A percentile compares a stretch with the other conserved stretches of the same genome.
Evolutionary conservation across 352 stramenopile species (phyloP).

Genomic region (Phytopythium litorale): DNA sequence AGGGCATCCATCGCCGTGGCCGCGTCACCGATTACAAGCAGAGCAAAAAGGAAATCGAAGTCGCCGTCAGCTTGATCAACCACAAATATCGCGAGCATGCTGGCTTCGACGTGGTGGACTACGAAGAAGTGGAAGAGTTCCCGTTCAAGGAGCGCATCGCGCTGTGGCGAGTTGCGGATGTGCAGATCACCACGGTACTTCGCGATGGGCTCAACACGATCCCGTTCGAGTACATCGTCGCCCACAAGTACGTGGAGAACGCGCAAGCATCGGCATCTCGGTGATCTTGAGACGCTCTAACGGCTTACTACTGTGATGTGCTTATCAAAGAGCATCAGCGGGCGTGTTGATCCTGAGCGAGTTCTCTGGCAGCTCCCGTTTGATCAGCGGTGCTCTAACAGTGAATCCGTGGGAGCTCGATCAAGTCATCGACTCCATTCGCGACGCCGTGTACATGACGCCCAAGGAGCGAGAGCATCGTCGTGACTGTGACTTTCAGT

Average conservation of each 20-base stretch:
- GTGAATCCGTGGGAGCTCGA: constrained; percentile 97
- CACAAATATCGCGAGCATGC: constrained; percentile 66
- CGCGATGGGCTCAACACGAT: constrained; percentile 75
- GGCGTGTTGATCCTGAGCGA: constrained; percentile 96
- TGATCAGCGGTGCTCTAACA: constrained; percentile 94
- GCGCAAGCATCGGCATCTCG: neutral
- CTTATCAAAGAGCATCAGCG: constrained; percentile 35
- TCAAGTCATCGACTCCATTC: constrained; percentile 66
- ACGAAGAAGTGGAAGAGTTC: constrained; percentile 72
- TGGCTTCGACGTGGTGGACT: constrained; percentile 58
- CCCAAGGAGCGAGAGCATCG: constrained; percentile 66
- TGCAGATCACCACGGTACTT: constrained; percentile 75
- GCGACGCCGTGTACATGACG: constrained; percentile 72
- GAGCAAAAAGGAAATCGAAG: constrained; percentile 92
- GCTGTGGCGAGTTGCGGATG: constrained; percentile 69
- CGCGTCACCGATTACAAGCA: constrained; percentile 92
- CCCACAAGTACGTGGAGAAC: constrained; percentile 51
- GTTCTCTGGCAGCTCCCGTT: constrained; percentile 93
- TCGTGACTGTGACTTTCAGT: constrained; percentile 75
- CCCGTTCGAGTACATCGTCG: constrained; percentile 82
- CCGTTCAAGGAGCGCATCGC: constrained; percentile 65
- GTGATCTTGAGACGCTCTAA: neutral
- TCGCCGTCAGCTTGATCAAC: constrained; percentile 92
- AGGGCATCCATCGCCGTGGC: constrained; percentile 76
- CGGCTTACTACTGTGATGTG: neutral